Base-by-base conservation (phyloP, 1,284 basidiomycete genomes). In the Ganoderma boninense region DNA sequence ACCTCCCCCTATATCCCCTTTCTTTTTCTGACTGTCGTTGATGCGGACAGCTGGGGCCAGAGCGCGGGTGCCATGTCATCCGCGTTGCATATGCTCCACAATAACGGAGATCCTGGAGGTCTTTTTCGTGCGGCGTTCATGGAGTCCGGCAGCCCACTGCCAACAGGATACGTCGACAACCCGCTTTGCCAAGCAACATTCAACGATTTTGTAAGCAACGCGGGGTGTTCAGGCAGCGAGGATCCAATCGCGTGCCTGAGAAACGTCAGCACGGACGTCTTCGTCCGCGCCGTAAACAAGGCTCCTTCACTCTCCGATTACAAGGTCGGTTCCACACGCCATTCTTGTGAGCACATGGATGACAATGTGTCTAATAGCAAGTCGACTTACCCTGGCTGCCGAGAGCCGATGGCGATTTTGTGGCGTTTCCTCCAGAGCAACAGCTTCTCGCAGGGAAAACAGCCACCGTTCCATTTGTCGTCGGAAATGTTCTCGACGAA, bases 161-260 rank as follows among this genome's bases (percentile, higher is more conserved):
- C 81, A 6, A 69, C 77, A 11, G 77, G 78, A 7, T 18, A 49
- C 8, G 46, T 49, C n/a, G 74, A 78, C 42, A 78, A 81, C 29
- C 73, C 57, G 14, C 57, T 75, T n/a, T 77, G 77, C 4, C 83
- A 85, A 44, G 60, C 14, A 10, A 79, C 78, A 64, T 84, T 78
- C 62, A 80, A 85, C 67, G 66, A 66, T 4, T 62, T 85, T 5
- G 78, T 85, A 1, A 44, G 71, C 2, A 69, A 77, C 32, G 75
- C 79, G 0, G 80, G 79, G 1, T 84, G 84, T 70, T 64, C 74
- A 0, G 73, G 71, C 4, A 65, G 79, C 0, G 60, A 64, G 0
- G 81, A 86, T 68, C 82, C 83, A 0, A 75, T 87, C 54, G 64
- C 80, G 40, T 87, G 86, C 65, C 79, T 87, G 61, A 80, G 84